These are phyloP conservation scores for Poa annua DNA, from an alignment of 176 grass and related monocot genomes.

Conservation along the genomic window DNA sequence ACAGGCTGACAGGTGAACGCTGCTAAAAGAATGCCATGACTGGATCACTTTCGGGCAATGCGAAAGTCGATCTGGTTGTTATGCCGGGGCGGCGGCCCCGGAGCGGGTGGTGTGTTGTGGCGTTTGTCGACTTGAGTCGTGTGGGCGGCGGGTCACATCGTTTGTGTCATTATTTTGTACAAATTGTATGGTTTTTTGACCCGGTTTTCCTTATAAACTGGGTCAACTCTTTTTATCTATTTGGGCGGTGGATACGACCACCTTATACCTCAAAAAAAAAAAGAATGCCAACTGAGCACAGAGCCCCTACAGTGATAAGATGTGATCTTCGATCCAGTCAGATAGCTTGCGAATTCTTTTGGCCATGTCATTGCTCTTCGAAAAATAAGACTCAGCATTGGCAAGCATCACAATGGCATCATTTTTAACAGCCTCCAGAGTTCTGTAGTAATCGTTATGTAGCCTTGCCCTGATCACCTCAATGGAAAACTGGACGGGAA, in stretches of 20 bases:
- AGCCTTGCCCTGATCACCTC: constrained; percentile 91
- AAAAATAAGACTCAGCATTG: constrained; percentile 72
- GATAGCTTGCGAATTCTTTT: constrained; percentile 59
- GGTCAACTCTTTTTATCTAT: too few species aligned
- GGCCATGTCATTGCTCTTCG: constrained; percentile 63
- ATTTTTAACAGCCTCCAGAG: constrained; percentile 73
- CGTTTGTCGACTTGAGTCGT: too few species aligned
- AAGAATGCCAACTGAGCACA: constrained; percentile 11
- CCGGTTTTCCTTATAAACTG: too few species aligned
- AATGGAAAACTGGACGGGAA: constrained; percentile 80
- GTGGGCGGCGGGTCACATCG: too few species aligned
- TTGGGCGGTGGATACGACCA: too few species aligned
- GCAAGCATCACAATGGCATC: constrained; percentile 73
- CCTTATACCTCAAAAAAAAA: too few species aligned
- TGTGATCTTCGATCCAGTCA: constrained; percentile 56
- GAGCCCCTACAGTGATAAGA: constrained; percentile 54
- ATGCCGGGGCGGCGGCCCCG: too few species aligned
- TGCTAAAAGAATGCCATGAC: constrained; percentile 21
- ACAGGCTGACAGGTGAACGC: constrained; percentile 25
- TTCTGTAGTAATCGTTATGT: constrained; percentile 81
- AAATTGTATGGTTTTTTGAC: too few species aligned
- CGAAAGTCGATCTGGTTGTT: too few species aligned
- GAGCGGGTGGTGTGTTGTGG: too few species aligned
- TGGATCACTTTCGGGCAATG: too few species aligned
- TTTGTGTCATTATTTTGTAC: too few species aligned